Base-by-base conservation (phyloP, 2,329 filamentous ascomycete species). In the Aspergillus terreus region DNA sequence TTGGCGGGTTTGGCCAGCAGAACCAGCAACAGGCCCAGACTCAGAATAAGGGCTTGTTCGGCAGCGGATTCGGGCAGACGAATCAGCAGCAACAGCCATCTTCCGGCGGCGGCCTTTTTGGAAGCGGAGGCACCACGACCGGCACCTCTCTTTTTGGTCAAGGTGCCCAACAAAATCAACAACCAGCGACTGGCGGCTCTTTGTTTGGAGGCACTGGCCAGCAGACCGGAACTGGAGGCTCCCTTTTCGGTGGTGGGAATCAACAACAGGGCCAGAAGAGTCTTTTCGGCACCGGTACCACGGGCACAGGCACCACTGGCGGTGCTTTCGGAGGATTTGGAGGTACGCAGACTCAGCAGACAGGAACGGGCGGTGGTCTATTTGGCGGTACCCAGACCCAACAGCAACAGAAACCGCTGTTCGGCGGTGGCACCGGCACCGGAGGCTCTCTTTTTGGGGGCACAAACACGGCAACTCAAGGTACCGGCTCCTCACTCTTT, bases 371-470 rank as follows among this genome's bases (percentile, higher is more conserved):
- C 30, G 67, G 15, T 23, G 19, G 75, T 25, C 59, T 79, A 25
- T 80, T 80, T 54, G 73, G 73, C 27, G 60, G 58, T 41, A 59
- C 59, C 63, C 66, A 78, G 58, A 73, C 69, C 43, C 80, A 82
- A 59, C 76, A 76, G 62, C 76, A 80, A 58, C 74, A 78, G 50
- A 83, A 82, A 60, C 78, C 82, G 3, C 61, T 84, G 12, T 84
- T 85, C 55, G 80, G 61, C 14, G 52, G 78, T 14, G 68, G 71
- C 6, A 65, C 69, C 4, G 68, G 64, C 51, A 70, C 72, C 41
- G 73, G 74, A 42, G 67, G 73, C 44, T 71, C 75, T 30, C 65
- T 82, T 12, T 81, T 82, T 47, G 76, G 77, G 25, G 61, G 61
- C 27, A 61, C 61, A 53, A 57, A 27, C 41, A 58, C 60, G 4